These are phyloP conservation scores for Tricholoma saponaceum DNA, from an alignment of 768 basidiomycete genomes.

Conservation along the genomic window DNA sequence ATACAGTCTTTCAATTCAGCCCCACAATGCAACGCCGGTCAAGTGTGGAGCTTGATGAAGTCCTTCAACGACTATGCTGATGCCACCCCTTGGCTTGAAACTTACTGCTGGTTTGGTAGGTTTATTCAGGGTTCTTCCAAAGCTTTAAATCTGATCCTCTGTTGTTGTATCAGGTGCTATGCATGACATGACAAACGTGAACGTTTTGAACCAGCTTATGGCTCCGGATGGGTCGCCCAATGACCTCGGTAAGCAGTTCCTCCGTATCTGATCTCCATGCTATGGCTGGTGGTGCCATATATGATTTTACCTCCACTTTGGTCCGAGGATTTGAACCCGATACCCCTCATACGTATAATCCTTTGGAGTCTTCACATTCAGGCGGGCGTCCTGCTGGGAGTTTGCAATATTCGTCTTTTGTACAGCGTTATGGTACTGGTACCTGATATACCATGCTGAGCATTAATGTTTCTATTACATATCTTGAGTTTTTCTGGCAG, in stretches of 20 bases:
- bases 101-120: constrained; percentile 60
- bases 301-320: neutral
- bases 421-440: constrained; percentile 16
- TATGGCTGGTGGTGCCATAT: neutral
- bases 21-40: constrained; percentile 31
- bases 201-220: constrained; percentile 51
- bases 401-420: constrained; percentile 12
- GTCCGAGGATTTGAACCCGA: neutral
- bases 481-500: neutral
- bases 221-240: constrained; percentile 41
- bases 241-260: constrained; percentile 46
- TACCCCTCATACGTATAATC: constrained; percentile 13
- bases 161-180: constrained; percentile 41
- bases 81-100: constrained; percentile 31
- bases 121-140: constrained; percentile 1
- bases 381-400: constrained; percentile 12
- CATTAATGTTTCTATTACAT: constrained; percentile 6
- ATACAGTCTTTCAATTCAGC: constrained; percentile 38
- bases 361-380: constrained; percentile 7
- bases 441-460: constrained; percentile 14
- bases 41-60: constrained; percentile 48
- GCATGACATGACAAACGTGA: constrained; percentile 53
- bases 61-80: constrained; percentile 44
- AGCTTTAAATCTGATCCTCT: neutral
- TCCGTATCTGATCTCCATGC: constrained; percentile 25